Conservation (phyloP, 2,329 filamentous ascomycete genomes). For the Apiospora pterosperma region DNA sequence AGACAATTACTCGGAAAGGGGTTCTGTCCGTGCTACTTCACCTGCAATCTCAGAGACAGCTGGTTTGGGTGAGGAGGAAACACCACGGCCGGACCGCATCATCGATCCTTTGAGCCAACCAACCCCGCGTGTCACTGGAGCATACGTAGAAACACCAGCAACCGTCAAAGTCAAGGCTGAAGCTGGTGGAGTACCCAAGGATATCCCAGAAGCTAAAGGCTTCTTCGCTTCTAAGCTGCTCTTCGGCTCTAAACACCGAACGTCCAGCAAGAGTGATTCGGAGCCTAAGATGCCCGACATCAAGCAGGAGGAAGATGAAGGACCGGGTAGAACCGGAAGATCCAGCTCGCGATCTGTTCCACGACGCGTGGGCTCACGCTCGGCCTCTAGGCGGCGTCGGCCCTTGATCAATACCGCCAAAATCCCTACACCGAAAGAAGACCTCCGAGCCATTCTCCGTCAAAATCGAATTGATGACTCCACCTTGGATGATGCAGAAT, state of each 20-base stretch:
- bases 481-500: constrained; percentile 47
- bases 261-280: not conserved
- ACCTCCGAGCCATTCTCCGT: constrained; percentile 50
- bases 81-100: constrained; percentile 41
- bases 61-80: constrained; percentile 36
- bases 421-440: constrained; percentile 52
- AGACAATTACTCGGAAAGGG: constrained; percentile 54
- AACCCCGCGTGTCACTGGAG: constrained; percentile 52
- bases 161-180: constrained; percentile 32
- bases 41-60: constrained; percentile 34
- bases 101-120: constrained; percentile 45
- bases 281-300: not conserved
- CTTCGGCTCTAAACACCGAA: not conserved
- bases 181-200: constrained; percentile 6
- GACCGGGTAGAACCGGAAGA: constrained; percentile 7
- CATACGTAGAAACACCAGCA: constrained; percentile 54
- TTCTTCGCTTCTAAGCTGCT: not conserved
- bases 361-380: constrained; percentile 21
- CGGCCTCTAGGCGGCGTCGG: constrained; percentile 41
- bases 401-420: constrained; percentile 51
- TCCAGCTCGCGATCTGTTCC: constrained; percentile 17
- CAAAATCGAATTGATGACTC: constrained; percentile 56
- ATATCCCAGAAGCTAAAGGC: constrained; percentile 1
- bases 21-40: constrained; percentile 50
- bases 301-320: constrained; percentile 6